Evolutionary conservation across 2,329 filamentous ascomycete genomes (phyloP).

Genomic region (Nemania diffusa): DNA sequence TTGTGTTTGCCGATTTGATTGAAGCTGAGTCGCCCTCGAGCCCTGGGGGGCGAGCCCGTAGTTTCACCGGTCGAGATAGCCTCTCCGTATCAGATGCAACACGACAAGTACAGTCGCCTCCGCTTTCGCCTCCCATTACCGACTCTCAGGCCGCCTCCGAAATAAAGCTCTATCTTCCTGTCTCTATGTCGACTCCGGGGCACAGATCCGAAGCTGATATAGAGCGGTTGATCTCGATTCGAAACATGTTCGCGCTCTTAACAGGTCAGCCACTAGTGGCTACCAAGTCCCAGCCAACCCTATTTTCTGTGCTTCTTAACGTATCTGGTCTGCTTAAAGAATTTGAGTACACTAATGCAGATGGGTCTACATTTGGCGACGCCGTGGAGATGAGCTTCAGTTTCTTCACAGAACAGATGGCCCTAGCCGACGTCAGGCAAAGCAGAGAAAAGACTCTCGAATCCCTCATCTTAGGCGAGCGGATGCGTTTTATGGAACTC

Average conservation of each 20-base stretch:
- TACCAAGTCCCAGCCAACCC: conserved; percentile 62
- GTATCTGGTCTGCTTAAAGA: conserved; percentile 65
- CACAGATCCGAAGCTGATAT: conserved; percentile 57
- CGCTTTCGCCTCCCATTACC: conserved; percentile 52
- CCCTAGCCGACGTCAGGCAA: conserved; percentile 79
- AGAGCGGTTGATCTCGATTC: conserved; percentile 66
- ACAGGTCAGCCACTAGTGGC: conserved; percentile 71
- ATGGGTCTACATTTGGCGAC: conserved; percentile 69
- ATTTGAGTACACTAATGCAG: conserved; percentile 66
- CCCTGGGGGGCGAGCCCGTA: conserved; percentile 52
- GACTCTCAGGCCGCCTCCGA: conserved; percentile 53
- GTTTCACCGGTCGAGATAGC: conserved; percentile 60
- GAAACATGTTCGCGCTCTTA: conserved; percentile 74
- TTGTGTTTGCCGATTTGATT: conserved; percentile 64
- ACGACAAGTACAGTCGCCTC: conserved; percentile 51
- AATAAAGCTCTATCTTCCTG: conserved; percentile 65
- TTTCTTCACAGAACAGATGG: conserved; percentile 80
- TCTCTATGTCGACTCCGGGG: conserved; percentile 52
- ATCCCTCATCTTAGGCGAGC: conserved; percentile 87
- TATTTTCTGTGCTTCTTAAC: conserved; percentile 65
- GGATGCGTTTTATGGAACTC: conserved; percentile 81
- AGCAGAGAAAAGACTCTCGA: conserved; percentile 92
- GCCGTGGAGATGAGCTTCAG: conserved; percentile 73
- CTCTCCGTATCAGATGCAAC: conserved; percentile 62
- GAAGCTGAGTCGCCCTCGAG: conserved; percentile 54